Conservation (phyloP, 495 filamentous ascomycete genomes). For the Trichocladium antarcticum region DNA sequence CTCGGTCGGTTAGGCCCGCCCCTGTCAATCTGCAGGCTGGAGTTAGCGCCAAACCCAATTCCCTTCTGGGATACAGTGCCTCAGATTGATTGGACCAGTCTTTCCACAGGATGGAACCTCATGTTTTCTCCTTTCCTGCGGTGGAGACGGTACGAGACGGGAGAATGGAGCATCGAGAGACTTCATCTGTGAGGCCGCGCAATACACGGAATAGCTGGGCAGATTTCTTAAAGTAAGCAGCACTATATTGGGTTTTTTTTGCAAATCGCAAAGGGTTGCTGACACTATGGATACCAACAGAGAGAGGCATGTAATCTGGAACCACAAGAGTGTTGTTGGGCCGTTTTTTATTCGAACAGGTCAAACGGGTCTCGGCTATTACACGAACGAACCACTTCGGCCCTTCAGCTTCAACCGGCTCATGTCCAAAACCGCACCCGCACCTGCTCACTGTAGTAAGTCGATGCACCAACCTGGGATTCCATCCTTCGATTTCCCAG, state of each 20-base stretch:
- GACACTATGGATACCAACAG: not conserved
- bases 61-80: constrained; percentile 7
- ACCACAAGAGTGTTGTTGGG: not conserved
- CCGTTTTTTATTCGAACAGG: not conserved
- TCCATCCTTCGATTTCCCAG: too few relatives aligned
- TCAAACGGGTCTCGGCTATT: not conserved
- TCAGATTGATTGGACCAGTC: constrained; percentile 10
- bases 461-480: not conserved
- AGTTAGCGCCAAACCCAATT: constrained; percentile 4
- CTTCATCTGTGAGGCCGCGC: not conserved
- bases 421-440: not conserved
- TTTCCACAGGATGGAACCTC: not conserved
- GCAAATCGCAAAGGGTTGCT: not conserved
- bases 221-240: too few relatives aligned
- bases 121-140: not conserved
- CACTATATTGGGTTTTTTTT: too few relatives aligned
- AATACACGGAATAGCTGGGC: too few relatives aligned
- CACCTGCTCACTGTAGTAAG: not conserved
- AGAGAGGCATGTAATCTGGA: not conserved
- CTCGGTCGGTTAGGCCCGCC: not conserved
- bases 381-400: constrained; percentile 1
- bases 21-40: constrained; percentile 1
- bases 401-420: not conserved
- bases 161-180: not conserved
- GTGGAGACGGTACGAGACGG: not conserved